Conservation (phyloP, 345 rosid genomes). For the Moringa oleifera region DNA sequence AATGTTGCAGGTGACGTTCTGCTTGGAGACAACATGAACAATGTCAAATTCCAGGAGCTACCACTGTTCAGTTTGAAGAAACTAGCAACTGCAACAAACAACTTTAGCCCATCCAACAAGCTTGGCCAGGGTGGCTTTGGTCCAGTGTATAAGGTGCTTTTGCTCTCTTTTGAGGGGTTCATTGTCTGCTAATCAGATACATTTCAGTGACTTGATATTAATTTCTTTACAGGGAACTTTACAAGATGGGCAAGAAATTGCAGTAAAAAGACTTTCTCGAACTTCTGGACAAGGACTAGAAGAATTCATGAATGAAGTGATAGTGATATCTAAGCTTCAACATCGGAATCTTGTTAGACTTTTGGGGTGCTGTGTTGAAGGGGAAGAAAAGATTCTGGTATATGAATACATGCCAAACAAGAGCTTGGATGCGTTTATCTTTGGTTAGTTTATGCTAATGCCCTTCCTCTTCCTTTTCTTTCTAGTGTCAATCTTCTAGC, state of each 20-base stretch:
- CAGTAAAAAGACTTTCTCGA: constrained; percentile 52
- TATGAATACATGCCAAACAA: constrained; percentile 47
- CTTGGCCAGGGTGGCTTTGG: constrained; percentile 29
- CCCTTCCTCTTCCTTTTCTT: too few relatives aligned
- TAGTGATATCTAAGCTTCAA: constrained; percentile 53
- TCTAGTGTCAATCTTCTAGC: constrained; percentile 8
- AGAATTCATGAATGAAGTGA: constrained; percentile 56
- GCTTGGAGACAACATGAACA: background rate
- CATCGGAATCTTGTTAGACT: constrained; percentile 61
- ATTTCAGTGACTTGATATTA: background rate
- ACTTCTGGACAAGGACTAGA: constrained; percentile 56
- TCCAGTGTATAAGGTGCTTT: constrained; percentile 19
- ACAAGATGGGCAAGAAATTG: constrained; percentile 37
- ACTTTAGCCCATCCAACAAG: constrained; percentile 28
- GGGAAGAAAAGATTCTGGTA: constrained; percentile 49
- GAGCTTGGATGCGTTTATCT: constrained; percentile 37
- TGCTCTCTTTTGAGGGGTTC: background rate
- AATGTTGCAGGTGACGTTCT: background rate
- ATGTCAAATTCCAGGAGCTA: constrained; percentile 17
- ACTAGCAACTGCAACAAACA: constrained; percentile 29
- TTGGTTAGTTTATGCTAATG: constrained; percentile 36
- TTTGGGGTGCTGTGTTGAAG: constrained; percentile 52
- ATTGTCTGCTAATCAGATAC: background rate
- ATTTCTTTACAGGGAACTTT: constrained; percentile 40
- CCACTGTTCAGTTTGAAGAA: constrained; percentile 32